Conservation (phyloP, 306 rosid species). For the Aeschynomene evenia region DNA sequence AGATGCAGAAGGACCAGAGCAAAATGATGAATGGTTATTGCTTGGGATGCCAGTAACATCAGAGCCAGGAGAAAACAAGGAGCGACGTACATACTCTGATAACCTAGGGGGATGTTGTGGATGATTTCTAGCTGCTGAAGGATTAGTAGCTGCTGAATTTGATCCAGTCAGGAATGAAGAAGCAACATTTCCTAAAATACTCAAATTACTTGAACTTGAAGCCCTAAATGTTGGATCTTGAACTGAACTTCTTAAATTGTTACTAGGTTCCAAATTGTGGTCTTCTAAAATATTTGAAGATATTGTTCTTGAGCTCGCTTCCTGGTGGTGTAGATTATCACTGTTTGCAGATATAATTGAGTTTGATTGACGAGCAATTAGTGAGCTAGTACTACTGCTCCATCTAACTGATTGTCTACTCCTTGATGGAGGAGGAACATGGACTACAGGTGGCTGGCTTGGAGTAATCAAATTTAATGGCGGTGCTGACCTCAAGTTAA, state of each 20-base stretch:
- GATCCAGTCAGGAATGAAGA: slow-evolving; percentile 56
- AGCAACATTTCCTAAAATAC: slow-evolving; percentile 65
- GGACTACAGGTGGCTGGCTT: slow-evolving; percentile 53
- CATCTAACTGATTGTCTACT: slow-evolving; percentile 65
- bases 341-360: slow-evolving; percentile 3
- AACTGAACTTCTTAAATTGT: slow-evolving; percentile 59
- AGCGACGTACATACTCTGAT: slow-evolving; percentile 72
- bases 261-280: slow-evolving; percentile 62
- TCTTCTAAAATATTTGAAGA: slow-evolving; percentile 60
- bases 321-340: slow-evolving; percentile 53
- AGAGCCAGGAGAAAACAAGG: slow-evolving; percentile 63
- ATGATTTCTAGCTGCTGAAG: slow-evolving; percentile 52
- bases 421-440: slow-evolving; percentile 63
- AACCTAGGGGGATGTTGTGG: slow-evolving; percentile 75
- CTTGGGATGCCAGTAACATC: slow-evolving; percentile 65
- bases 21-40: slow-evolving; percentile 51
- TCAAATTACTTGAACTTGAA: slow-evolving; percentile 27
- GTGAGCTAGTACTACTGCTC: slow-evolving; percentile 65
- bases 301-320: slow-evolving; percentile 55
- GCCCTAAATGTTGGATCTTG: slow-evolving; percentile 54
- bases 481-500: slow-evolving; percentile 59
- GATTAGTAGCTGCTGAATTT: slow-evolving; percentile 54
- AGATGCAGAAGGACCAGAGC: slow-evolving; percentile 32
- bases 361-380: slow-evolving; percentile 51
- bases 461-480: slow-evolving; percentile 50